Conservation (phyloP, 371 early-diverging fungal species). For the Mucor indicus region DNA sequence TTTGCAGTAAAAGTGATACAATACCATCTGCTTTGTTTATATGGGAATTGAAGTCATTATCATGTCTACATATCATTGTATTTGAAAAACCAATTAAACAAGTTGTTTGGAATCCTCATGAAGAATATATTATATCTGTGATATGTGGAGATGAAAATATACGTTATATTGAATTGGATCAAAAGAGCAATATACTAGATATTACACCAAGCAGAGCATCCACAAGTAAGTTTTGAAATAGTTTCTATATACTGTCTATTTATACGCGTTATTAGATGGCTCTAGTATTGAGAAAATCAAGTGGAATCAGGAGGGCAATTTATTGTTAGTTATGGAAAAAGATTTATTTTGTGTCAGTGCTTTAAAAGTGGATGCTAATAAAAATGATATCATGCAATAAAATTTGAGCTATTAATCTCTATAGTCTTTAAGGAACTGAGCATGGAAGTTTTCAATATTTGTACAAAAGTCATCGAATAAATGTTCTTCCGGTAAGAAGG, state of each 20-base stretch:
- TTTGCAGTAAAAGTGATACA: constrained; percentile 55
- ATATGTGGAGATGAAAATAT: constrained; percentile 50
- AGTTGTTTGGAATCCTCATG: constrained; percentile 59
- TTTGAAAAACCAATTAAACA: constrained; percentile 48
- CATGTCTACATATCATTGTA: constrained; percentile 40
- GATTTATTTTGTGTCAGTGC: constrained; percentile 31
- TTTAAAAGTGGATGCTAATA: too few relatives aligned
- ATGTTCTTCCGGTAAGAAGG: constrained; percentile 93
- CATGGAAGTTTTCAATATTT: constrained; percentile 75
- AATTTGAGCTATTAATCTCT: constrained; percentile 21
- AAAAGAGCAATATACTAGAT: constrained; percentile 5
- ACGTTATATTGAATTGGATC: constrained; percentile 33
- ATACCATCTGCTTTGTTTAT: constrained; percentile 66
- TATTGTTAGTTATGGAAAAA: constrained; percentile 35
- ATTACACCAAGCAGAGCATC: constrained; percentile 15
- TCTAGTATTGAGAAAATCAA: constrained; percentile 29
- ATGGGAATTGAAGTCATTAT: constrained; percentile 50
- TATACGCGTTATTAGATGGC: constrained; percentile 22
- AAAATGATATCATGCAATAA: not conserved
- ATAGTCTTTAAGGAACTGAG: constrained; percentile 71
- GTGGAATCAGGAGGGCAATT: constrained; percentile 39
- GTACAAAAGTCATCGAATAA: constrained; percentile 87
- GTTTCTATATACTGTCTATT: not conserved
- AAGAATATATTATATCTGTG: constrained; percentile 42
- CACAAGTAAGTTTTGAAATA: constrained; percentile 16